Evolutionary conservation across 2,329 filamentous ascomycete species (phyloP).

Genomic region (Diaporthe australafricana): DNA sequence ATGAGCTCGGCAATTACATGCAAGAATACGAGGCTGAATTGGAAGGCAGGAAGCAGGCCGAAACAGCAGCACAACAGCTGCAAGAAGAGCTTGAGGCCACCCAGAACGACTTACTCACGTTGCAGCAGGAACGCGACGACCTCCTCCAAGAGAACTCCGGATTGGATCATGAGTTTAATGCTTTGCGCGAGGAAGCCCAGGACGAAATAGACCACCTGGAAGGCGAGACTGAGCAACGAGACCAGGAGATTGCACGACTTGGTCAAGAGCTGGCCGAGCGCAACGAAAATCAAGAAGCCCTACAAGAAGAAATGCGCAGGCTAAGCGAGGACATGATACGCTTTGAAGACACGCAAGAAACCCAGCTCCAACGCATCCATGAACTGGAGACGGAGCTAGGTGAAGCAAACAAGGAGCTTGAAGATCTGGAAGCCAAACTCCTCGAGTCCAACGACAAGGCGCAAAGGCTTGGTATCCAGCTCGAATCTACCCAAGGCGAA

Average conservation of each 20-base stretch:
- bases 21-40: constrained; percentile 83
- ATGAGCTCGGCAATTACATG: constrained; percentile 83
- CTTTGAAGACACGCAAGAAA: constrained; percentile 89
- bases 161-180: constrained; percentile 71
- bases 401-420: constrained; percentile 87
- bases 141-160: constrained; percentile 73
- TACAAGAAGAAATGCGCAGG: constrained; percentile 93
- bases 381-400: constrained; percentile 85
- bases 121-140: constrained; percentile 89
- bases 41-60: constrained; percentile 69
- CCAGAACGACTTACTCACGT: constrained; percentile 80
- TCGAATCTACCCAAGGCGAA: constrained; percentile 92
- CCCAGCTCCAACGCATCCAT: constrained; percentile 81
- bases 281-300: constrained; percentile 87
- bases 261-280: constrained; percentile 79
- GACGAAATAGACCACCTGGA: constrained; percentile 76
- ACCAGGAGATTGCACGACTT: constrained; percentile 76
- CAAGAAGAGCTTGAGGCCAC: constrained; percentile 85
- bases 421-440: constrained; percentile 85
- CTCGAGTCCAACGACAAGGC: constrained; percentile 89
- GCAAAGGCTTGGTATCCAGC: constrained; percentile 87
- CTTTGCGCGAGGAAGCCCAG: constrained; percentile 71
- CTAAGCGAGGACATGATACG: constrained; percentile 88
- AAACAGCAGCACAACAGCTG: constrained; percentile 69
- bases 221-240: constrained; percentile 78